Conservation (phyloP, 78 protist genomes). For the Monosiga brevicollis region DNA sequence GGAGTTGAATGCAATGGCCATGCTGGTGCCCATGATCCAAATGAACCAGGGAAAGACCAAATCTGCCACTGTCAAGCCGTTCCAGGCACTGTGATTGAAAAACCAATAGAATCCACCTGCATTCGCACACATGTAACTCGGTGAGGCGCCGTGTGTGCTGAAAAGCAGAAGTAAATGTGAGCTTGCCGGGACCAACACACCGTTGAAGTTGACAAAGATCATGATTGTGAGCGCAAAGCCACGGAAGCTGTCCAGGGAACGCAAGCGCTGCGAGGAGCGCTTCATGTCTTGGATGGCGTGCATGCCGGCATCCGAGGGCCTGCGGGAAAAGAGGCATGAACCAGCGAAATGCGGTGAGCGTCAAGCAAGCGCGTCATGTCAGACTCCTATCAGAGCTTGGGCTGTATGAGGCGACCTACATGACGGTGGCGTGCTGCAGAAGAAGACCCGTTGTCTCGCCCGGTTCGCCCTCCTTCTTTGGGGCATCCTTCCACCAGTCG, state of each 20-base stretch:
- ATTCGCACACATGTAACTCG: too few relatives aligned
- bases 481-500: background rate
- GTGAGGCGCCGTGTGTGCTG: too few relatives aligned
- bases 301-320: background rate
- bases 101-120: conserved; percentile 70
- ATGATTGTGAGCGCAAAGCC: conserved; percentile 60
- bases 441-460: background rate
- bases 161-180: too few relatives aligned
- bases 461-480: background rate
- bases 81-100: conserved; percentile 65
- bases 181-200: too few relatives aligned
- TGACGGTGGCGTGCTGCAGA: background rate
- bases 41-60: conserved; percentile 76
- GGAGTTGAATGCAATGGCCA: conserved; percentile 42
- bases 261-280: background rate
- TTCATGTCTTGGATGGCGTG: background rate
- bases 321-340: background rate
- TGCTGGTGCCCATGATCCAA: conserved; percentile 62
- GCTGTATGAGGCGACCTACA: background rate
- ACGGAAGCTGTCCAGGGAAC: conserved; percentile 53
- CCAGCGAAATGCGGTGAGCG: background rate
- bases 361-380: background rate
- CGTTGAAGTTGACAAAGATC: conserved; percentile 73
- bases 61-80: conserved; percentile 71
- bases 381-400: background rate